A percentile compares a stretch with the other conserved stretches of the same genome.
Evolutionary conservation across 176 grass and related monocot species (phyloP).

Genomic region (Hyparrhenia diplandra): DNA sequence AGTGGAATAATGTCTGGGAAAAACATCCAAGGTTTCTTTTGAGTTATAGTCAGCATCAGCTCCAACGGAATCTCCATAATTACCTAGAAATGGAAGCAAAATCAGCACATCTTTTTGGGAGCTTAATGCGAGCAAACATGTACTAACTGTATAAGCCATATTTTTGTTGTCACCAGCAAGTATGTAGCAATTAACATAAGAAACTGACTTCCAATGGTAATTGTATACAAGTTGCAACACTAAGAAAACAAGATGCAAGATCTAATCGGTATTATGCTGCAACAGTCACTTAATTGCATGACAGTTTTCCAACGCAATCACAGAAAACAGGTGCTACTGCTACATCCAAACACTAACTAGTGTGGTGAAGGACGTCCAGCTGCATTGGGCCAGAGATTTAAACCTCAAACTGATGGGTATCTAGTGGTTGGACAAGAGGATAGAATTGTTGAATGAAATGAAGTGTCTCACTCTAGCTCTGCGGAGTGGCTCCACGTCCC

Average conservation of each 20-base stretch:
- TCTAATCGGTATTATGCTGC: background rate
- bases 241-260: too few species aligned
- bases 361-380: background rate
- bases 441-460: background rate
- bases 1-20: constrained; percentile 89
- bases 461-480: constrained; percentile 72
- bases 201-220: background rate
- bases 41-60: constrained; percentile 89
- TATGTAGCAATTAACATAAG: background rate
- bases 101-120: background rate
- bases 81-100: constrained; percentile 43
- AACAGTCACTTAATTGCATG: background rate
- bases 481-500: constrained; percentile 66
- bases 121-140: background rate
- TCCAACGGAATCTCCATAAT: constrained; percentile 96
- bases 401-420: background rate
- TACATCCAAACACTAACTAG: background rate
- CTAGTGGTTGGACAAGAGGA: background rate
- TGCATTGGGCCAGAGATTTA: background rate
- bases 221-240: background rate
- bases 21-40: constrained; percentile 96
- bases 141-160: background rate
- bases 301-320: background rate
- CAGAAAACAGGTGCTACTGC: background rate
- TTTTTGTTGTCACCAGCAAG: background rate